Evolutionary conservation across 192 early-diverging fungal genomes (phyloP).

Genomic region (Coemansia nantahalensis): DNA sequence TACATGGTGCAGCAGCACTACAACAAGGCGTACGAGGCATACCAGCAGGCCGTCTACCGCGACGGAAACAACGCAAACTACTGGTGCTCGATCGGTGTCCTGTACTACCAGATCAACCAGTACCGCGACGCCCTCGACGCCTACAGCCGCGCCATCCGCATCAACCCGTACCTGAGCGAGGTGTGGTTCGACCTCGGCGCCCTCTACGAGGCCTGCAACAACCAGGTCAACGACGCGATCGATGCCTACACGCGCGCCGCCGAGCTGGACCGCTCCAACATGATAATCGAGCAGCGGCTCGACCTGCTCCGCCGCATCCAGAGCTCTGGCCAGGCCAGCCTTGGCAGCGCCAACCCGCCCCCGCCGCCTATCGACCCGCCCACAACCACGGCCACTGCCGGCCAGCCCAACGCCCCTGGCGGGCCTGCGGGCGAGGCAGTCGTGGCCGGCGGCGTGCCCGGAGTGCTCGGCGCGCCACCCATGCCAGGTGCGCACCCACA

Average conservation of each 20-base stretch:
- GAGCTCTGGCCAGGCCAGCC: conserved; percentile 34
- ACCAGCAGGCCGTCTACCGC: conserved; percentile 94
- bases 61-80: conserved; percentile 94
- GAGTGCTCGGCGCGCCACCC: conserved; percentile 37
- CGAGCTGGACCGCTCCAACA: conserved; percentile 89
- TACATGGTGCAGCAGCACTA: conserved; percentile 95
- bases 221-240: conserved; percentile 93
- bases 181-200: conserved; percentile 98
- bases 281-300: conserved; percentile 79
- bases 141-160: conserved; percentile 90
- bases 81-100: conserved; percentile 98
- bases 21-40: conserved; percentile 95
- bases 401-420: conserved; percentile 49
- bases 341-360: conserved; percentile 23
- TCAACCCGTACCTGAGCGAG: conserved; percentile 92
- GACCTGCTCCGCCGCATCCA: conserved; percentile 46
- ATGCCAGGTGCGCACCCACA: conserved; percentile 21
- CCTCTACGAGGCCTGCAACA: conserved; percentile 96
- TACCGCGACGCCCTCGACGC: conserved; percentile 96
- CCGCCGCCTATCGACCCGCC: conserved; percentile 48
- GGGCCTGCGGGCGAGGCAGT: conserved; percentile 45
- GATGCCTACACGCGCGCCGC: conserved; percentile 94
- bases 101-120: conserved; percentile 96
- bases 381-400: conserved; percentile 22
- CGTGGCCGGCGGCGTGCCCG: conserved; percentile 26